Base-by-base conservation (phyloP, 805 yeast genomes). In the Wickerhamomyces ciferrii region DNA sequence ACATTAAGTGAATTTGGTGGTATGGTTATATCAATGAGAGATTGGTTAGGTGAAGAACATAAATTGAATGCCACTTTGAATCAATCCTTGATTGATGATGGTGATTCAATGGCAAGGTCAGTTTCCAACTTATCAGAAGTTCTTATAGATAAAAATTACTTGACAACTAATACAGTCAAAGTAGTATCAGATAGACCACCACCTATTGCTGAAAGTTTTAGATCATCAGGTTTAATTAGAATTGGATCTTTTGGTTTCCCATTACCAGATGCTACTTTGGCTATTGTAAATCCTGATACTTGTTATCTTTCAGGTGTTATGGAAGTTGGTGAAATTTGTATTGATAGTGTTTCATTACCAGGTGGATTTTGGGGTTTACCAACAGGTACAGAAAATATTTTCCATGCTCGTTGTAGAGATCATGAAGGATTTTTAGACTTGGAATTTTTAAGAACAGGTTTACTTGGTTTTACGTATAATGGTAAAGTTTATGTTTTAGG, bases 321-420 rank as follows among this genome's bases (percentile, higher is more conserved):
- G 58, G 88, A 85, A 51, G 87, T 94, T 15, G 99, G 99, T 24
- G 99, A 94, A 63, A 83, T 94, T 31, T 94, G 98, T 98, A 87
- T 94, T n/a, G 97, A 91, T 57, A 84, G 95, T 39, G 92, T 92
- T 2, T 86, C 95, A 49, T 67, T 94, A 7, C 83, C 96, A 2
- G 97, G 96, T 15, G 96, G 96, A 0, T 87, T 86, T 59, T 89
- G 90, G 83, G 91, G 81, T 1, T 63, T 78, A 18, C 82, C 67
- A 23, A 79, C 68, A 43, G 88, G 86, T 39, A 85, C 95, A 0
- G 82, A 79, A 48, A 75, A 73, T 49, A 84, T 88, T 2, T 89
- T 89, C 65, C 94, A 85, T 56, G 96, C 96, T 0, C 78, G 80
- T 51, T 87, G 96, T 57, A 70, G 79, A 36, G 91, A 84, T 51